phyloP scores from a whole-genome alignment of 352 stramenopile genomes.

The Pythium monospermum region DNA sequence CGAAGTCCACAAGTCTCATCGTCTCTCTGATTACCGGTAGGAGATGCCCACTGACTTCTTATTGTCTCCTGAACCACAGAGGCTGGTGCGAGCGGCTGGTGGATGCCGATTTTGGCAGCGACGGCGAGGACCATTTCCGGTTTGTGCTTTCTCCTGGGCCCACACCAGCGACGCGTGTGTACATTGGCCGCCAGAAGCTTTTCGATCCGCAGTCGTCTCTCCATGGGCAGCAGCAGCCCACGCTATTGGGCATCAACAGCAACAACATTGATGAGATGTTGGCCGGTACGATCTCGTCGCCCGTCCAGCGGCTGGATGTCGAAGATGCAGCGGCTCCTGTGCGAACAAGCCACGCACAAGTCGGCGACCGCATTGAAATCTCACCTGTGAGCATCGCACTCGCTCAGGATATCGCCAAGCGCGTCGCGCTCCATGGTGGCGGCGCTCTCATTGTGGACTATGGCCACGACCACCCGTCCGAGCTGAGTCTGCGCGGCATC shows the following conservation, averaged over 20 bases:
- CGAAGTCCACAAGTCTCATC: no score
- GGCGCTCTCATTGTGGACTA: constrained; percentile 94
- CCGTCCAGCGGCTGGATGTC: constrained; percentile 52
- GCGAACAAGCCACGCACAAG: constrained; percentile 42
- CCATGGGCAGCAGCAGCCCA: constrained; percentile 22
- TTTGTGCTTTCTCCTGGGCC: constrained; percentile 91
- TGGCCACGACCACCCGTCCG: constrained; percentile 86
- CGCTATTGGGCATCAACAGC: neutral
- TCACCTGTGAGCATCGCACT: constrained; percentile 90
- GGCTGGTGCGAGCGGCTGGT: constrained; percentile 94
- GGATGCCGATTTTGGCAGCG: constrained; percentile 79
- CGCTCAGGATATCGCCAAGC: constrained; percentile 89
- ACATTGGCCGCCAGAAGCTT: constrained; percentile 77
- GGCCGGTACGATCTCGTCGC: constrained; percentile 18
- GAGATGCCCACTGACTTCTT: no score
- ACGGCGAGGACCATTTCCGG: constrained; percentile 84
- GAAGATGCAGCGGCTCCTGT: constrained; percentile 37
- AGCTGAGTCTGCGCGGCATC: constrained; percentile 92
- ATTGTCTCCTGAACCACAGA: constrained; percentile 26
- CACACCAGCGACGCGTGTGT: constrained; percentile 89
- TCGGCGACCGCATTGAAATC: constrained; percentile 92
- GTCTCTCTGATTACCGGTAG: no score
- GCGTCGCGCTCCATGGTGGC: constrained; percentile 79
- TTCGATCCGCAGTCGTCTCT: constrained; percentile 48
- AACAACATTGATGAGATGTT: constrained; percentile 13